These are phyloP conservation scores for Rugonectria rugulosa DNA, from an alignment of 2,329 filamentous ascomycete genomes.

Conservation along the genomic window DNA sequence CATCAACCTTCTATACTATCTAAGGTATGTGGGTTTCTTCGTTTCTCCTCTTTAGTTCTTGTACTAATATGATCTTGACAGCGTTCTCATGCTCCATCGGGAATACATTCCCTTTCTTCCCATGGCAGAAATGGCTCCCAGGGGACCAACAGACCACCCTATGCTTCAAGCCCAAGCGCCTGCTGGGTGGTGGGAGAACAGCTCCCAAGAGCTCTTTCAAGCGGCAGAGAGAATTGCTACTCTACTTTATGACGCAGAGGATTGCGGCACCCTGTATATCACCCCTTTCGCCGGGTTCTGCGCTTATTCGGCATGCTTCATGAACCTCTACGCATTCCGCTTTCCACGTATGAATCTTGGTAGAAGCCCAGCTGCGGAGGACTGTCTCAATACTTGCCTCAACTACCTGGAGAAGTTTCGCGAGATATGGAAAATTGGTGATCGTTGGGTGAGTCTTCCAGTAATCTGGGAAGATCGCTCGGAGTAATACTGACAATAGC, in stretches of 20 bases:
- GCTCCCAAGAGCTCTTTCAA: conserved; percentile 44
- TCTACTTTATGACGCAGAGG: conserved; percentile 44
- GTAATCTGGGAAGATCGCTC: neutral
- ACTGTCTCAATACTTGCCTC: neutral
- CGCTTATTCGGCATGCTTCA: conserved; percentile 50
- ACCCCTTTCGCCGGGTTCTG: conserved; percentile 53
- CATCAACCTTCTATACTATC: conserved; percentile 50
- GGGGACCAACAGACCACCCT: conserved; percentile 48
- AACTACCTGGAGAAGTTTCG: conserved; percentile 4
- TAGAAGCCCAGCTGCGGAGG: conserved; percentile 31
- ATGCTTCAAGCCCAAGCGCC: conserved; percentile 46
- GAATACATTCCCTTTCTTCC: conserved; percentile 53
- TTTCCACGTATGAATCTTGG: conserved; percentile 51
- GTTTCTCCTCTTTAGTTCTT: too few relatives aligned
- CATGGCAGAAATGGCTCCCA: conserved; percentile 40
- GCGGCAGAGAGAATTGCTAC: conserved; percentile 44
- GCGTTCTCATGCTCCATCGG: conserved; percentile 48
- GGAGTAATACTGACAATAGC: neutral
- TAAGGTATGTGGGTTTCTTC: conserved; percentile 40
- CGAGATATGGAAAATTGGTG: conserved; percentile 5
- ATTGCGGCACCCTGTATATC: conserved; percentile 43
- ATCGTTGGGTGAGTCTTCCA: neutral
- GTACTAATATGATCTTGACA: too few relatives aligned
- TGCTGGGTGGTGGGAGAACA: conserved; percentile 47
- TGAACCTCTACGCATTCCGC: conserved; percentile 47